A percentile compares a stretch with the other conserved stretches of the same genome.
phyloP scores from a whole-genome alignment of 2,329 filamentous ascomycete genomes.

The Xylaria sp. region DNA sequence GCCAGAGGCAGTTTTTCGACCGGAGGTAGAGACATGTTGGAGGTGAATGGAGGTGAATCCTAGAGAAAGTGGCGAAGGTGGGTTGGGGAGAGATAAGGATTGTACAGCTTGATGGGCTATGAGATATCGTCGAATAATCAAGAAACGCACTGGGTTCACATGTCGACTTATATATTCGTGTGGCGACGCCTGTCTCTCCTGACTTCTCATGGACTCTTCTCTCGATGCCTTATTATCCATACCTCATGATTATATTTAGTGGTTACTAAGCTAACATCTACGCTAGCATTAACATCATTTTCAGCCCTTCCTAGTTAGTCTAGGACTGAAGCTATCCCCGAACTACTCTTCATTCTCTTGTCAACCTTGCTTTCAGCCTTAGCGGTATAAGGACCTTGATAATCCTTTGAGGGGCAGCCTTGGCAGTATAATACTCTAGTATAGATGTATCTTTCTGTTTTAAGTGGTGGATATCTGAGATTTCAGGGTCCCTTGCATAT shows the following conservation, averaged over 20 bases:
- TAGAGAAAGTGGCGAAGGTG: not conserved
- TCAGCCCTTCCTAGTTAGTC: slow-evolving; percentile 22
- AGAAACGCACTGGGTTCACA: not conserved
- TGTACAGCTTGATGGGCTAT: slow-evolving; percentile 5
- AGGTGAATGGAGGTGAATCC: slow-evolving; percentile 6
- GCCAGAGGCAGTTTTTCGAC: slow-evolving; percentile 63
- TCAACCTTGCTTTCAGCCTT: slow-evolving; percentile 26
- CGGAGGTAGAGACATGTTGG: slow-evolving; percentile 56
- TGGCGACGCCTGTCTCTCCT: not conserved
- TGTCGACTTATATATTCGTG: slow-evolving; percentile 30
- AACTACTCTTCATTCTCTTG: slow-evolving; percentile 4
- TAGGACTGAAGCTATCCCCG: slow-evolving; percentile 28
- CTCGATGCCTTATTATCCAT: not conserved
- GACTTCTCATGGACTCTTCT: not conserved
- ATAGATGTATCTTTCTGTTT: not conserved
- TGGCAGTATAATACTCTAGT: not conserved
- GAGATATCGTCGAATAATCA: not conserved
- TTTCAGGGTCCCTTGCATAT: not conserved
- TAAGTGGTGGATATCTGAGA: not conserved
- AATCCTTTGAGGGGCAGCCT: slow-evolving; percentile 23
- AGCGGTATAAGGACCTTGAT: not conserved
- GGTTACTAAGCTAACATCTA: slow-evolving; percentile 4
- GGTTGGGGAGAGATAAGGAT: not conserved
- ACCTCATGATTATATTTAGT: not conserved
- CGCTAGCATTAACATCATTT: not conserved